These are phyloP conservation scores for Vitis rotundifolia DNA, from an alignment of 164 flowering plant genomes.

Conservation along the genomic window DNA sequence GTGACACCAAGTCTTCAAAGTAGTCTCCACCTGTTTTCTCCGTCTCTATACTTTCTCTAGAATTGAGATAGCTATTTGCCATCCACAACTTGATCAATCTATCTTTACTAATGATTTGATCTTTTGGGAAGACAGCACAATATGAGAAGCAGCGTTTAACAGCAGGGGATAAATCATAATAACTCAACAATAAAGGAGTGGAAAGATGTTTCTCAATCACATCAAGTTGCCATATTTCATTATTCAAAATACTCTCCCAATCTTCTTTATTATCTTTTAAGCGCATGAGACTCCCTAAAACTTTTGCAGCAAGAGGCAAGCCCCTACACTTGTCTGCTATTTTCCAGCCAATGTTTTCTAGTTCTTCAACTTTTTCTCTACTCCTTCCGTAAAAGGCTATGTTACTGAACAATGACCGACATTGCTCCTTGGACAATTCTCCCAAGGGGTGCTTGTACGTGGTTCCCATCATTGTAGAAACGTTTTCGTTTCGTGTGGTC, in stretches of 20 bases:
- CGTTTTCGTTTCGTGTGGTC: too few species aligned
- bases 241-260: constrained; percentile 15
- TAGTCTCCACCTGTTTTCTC: constrained; percentile 2
- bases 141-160: constrained; percentile 18
- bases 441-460: not conserved
- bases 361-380: not conserved
- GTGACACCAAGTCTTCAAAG: constrained; percentile 7
- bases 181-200: constrained; percentile 17
- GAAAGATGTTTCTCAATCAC: constrained; percentile 5
- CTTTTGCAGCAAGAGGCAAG: constrained; percentile 20
- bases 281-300: constrained; percentile 17
- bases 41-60: not conserved
- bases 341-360: constrained; percentile 15
- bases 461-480: not conserved
- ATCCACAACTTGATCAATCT: constrained; percentile 16
- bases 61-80: constrained; percentile 10
- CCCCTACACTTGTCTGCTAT: constrained; percentile 25
- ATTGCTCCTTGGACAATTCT: constrained; percentile 10
- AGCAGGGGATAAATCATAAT: constrained; percentile 10
- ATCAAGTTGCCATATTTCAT: constrained; percentile 15
- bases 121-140: constrained; percentile 23
- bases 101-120: not conserved
- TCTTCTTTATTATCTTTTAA: constrained; percentile 3
- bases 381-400: constrained; percentile 10
- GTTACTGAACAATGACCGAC: constrained; percentile 16